Base-by-base conservation (phyloP, 2,329 filamentous ascomycete species). In the Biscogniauxia marginata region DNA sequence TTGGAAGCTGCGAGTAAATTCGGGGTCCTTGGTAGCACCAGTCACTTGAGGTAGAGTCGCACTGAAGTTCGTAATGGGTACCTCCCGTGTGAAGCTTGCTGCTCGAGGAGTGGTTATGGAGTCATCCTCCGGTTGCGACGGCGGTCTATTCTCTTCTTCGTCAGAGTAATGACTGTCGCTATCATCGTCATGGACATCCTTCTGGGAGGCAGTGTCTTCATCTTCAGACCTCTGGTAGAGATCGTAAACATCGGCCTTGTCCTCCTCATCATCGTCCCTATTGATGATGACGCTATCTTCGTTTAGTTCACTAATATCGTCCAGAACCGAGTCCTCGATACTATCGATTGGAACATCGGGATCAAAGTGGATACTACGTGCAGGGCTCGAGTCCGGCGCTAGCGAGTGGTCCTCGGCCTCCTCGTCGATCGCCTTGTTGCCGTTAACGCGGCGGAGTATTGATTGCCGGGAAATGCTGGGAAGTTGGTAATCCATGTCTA, bases 381-480 rank as follows among this genome's bases (percentile, higher is more conserved):
- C 79, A 11, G 84, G 81, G 63, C 76, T 85, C 2, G 83, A 85
- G 58, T 79, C 81, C 2, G 81, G 77, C n/a, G 77, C 75, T 1
- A 84, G 83, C 2, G 85, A 86, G 3, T 83, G 82, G 61, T 84
- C 87, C 55, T 86, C 83, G 3, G 86, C 84, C 53, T 85, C 80
- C 56, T 78, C 75, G 19, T 86, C 83, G 46, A 82, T 78, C 49
- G 73, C 64, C 58, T 79, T 74, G 64, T 79, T 82, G 48, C 81
- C 90, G 70, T 95, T 91, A 54, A 97, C 88, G 60, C 93, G 91
- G 52, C 90, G 87, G 65, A 98, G 79, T 64, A 98, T 98, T 0
- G 93, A 96, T 71, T 98, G 95, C 39, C 93, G 85, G 7, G 93
- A 97, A 68, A 98, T 96, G 53, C 88, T 88, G 9, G 89, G 90